A percentile compares a stretch with the other conserved stretches of the same genome.
Evolutionary conservation across 192 early-diverging fungal genomes (phyloP).

Genomic region (Umbelopsis isabellina): DNA sequence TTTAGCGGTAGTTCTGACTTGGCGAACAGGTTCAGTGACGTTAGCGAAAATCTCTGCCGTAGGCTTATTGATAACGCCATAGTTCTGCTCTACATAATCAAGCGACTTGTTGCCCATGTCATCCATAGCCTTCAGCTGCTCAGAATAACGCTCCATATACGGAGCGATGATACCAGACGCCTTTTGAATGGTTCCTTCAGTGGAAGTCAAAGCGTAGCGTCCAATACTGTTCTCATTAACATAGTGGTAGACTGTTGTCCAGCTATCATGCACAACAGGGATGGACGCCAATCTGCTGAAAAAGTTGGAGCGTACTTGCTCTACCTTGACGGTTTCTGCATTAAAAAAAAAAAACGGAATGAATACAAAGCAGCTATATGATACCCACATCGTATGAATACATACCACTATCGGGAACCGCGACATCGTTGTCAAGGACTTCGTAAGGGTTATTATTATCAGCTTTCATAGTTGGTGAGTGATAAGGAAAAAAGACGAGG

Average conservation of each 20-base stretch:
- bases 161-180: slow-evolving; percentile 33
- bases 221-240: slow-evolving; percentile 35
- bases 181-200: slow-evolving; percentile 32
- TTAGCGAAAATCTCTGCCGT: slow-evolving; percentile 62
- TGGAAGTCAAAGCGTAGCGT: slow-evolving; percentile 31
- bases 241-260: slow-evolving; percentile 25
- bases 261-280: slow-evolving; percentile 35
- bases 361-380: too few relatives aligned
- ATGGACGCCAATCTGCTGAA: slow-evolving; percentile 34
- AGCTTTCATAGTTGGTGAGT: too few relatives aligned
- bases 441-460: too few relatives aligned
- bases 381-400: too few relatives aligned
- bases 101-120: slow-evolving; percentile 66
- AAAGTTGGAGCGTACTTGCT: slow-evolving; percentile 25
- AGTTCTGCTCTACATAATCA: slow-evolving; percentile 59
- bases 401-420: too few relatives aligned
- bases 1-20: slow-evolving; percentile 45
- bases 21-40: slow-evolving; percentile 53
- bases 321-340: background rate
- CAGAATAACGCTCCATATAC: slow-evolving; percentile 48
- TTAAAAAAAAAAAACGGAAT: too few relatives aligned
- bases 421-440: too few relatives aligned
- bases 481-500: too few relatives aligned
- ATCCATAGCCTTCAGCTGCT: slow-evolving; percentile 60
- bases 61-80: slow-evolving; percentile 64